Conservation (phyloP, 768 basidiomycete species). For the Phlegmacium glaucopus region DNA sequence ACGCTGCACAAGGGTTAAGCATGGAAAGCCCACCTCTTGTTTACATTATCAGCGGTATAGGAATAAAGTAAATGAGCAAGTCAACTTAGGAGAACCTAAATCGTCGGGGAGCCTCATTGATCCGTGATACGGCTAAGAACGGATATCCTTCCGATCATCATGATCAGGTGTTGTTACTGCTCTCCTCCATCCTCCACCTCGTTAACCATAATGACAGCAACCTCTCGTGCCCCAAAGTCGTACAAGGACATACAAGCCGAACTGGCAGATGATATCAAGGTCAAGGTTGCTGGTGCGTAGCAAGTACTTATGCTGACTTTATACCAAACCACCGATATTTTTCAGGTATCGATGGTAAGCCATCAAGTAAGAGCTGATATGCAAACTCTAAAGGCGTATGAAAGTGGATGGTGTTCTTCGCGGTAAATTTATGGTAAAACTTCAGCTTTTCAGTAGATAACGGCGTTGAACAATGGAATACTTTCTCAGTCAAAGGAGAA, state of each 20-base stretch:
- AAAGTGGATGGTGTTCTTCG: conserved; percentile 90
- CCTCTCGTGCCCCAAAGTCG: conserved; percentile 28
- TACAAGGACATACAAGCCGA: conserved; percentile 53
- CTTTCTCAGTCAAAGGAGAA: conserved; percentile 77
- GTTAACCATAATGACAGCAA: conserved; percentile 14
- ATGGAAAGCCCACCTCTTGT: too few relatives aligned
- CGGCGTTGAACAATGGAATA: not conserved
- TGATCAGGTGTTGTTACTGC: not conserved
- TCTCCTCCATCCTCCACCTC: not conserved
- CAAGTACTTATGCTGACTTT: not conserved
- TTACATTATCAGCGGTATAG: too few relatives aligned
- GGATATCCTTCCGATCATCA: not conserved
- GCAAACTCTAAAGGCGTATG: not conserved
- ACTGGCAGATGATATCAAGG: conserved; percentile 67
- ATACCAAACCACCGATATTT: not conserved
- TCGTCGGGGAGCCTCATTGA: too few relatives aligned
- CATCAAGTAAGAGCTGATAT: not conserved
- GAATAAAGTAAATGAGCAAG: too few relatives aligned
- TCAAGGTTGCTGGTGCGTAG: conserved; percentile 86
- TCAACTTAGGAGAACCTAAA: too few relatives aligned
- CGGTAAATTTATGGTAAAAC: conserved; percentile 86
- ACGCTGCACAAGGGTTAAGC: too few relatives aligned
- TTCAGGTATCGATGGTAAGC: conserved; percentile 67
- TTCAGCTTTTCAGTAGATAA: not conserved
- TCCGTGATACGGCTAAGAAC: not conserved